These are phyloP conservation scores for Incumbomyces lentus DNA, from an alignment of 2,329 filamentous ascomycete species.

Conservation along the genomic window DNA sequence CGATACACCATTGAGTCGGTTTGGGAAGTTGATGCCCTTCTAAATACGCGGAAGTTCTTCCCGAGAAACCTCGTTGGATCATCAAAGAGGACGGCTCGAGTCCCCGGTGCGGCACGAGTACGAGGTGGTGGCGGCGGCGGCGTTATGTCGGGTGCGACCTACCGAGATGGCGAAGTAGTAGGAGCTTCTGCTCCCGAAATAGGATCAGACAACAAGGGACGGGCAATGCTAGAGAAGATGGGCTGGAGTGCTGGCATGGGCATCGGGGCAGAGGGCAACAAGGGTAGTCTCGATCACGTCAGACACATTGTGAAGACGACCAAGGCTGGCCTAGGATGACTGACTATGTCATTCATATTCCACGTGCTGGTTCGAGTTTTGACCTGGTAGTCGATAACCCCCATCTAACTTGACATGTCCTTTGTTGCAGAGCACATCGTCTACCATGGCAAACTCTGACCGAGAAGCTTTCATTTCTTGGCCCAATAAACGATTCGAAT, in stretches of 20 bases:
- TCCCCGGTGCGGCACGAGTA: conserved; percentile 19
- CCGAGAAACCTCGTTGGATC: conserved; percentile 9
- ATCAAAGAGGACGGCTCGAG: conserved; percentile 4
- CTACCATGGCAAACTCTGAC: no score
- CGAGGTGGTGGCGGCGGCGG: conserved; percentile 28
- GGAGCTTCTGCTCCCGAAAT: conserved; percentile 78
- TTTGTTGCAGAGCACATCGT: no score
- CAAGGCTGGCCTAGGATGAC: conserved; percentile 66
- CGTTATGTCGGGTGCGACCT: conserved; percentile 42
- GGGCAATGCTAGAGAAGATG: conserved; percentile 91
- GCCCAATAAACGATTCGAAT: no score
- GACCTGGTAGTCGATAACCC: no score
- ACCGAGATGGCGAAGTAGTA: conserved; percentile 78
- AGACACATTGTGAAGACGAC: conserved; percentile 76
- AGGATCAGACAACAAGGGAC: conserved; percentile 69
- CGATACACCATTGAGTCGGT: conserved; percentile 49
- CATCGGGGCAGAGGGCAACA: conserved; percentile 70
- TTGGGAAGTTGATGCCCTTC: conserved; percentile 30
- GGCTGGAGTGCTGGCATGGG: conserved; percentile 84
- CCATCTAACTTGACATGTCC: no score
- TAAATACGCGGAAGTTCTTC: conserved; percentile 19
- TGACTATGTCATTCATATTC: no score
- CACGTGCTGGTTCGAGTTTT: no score
- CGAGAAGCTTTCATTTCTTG: no score
- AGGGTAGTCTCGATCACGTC: conserved; percentile 79